A percentile compares a stretch with the other conserved stretches of the same genome.
Evolutionary conservation across 192 early-diverging fungal genomes (phyloP).

Genomic region (Backusella macrospora): DNA sequence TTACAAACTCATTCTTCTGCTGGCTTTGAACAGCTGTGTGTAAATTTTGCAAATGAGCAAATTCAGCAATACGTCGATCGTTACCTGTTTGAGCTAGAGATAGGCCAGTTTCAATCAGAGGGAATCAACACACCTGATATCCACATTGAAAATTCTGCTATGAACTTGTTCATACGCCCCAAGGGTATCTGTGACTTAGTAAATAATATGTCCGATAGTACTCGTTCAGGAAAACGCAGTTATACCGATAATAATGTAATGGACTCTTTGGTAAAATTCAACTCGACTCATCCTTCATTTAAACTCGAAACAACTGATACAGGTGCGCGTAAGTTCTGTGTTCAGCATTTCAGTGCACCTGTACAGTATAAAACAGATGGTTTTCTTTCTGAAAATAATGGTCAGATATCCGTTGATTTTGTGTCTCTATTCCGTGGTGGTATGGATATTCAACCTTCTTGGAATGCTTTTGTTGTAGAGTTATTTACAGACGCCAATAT

Average conservation of each 20-base stretch:
- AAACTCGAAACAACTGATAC: constrained; percentile 42
- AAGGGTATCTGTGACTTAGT: constrained; percentile 49
- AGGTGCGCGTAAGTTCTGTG: constrained; percentile 56
- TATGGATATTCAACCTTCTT: constrained; percentile 59
- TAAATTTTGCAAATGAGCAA: constrained; percentile 68
- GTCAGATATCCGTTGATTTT: constrained; percentile 79
- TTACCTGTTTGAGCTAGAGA: constrained; percentile 53
- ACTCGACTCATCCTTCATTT: constrained; percentile 43
- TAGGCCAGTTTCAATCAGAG: constrained; percentile 50
- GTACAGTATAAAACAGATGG: constrained; percentile 78
- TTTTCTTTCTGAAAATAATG: constrained; percentile 75
- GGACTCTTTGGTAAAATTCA: constrained; percentile 37
- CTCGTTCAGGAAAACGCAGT: constrained; percentile 39
- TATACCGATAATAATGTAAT: constrained; percentile 46
- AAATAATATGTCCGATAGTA: constrained; percentile 43
- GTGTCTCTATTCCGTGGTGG: constrained; percentile 73
- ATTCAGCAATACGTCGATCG: constrained; percentile 60
- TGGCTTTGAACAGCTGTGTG: constrained; percentile 69
- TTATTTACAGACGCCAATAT: constrained; percentile 76
- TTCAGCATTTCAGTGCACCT: constrained; percentile 70
- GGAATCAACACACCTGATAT: constrained; percentile 56
- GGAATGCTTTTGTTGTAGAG: constrained; percentile 72
- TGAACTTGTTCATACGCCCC: constrained; percentile 57
- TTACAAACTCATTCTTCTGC: constrained; percentile 54
- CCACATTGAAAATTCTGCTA: constrained; percentile 21